Base-by-base conservation (phyloP, 108 stramenopile species). In the Skeletonema potamos region DNA sequence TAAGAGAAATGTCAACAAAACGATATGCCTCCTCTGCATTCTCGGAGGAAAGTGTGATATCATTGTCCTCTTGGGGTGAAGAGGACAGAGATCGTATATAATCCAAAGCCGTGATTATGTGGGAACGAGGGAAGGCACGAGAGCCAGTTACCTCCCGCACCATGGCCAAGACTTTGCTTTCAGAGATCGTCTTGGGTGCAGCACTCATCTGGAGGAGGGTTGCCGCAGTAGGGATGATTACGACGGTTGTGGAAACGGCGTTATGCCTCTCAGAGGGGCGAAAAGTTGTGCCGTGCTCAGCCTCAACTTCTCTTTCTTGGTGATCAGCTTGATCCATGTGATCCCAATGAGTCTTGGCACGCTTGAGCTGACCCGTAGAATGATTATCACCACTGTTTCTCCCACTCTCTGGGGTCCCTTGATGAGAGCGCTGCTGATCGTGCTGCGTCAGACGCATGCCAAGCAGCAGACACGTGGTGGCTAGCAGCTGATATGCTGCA, bases 131-230 rank as follows among this genome's bases (percentile, higher is more conserved):
- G 58, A 74, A 74, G 36, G 56, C 29, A 44, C 74, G 74, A 2
- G 74, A 74, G 7, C 57, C 27, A 34, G 74, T 54, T 12, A 74
- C 37, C 59, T 74, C 74, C 20, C 58, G 65, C 28, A 61, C 74
- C 74, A 66, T 74, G 60, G 59, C 27, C 13, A 74, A 41, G 17
- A 74, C 59, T 17, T 74, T 30, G 26, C 48, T 51, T 43, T 74
- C 74, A 1, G 66, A 54, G 1, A 74, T 74, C 46, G 65, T 66
- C 30, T 61, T 74, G 36, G 74, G 46, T 15, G 74, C 65, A 15
- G 74, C 65, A 59, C 74, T 74, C 20, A 74, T 74, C 11, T 66
- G 65, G 6, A 74, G 57, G 32, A 74, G 39, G 24, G 74, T 64
- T 22, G 64, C n/a, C 17, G 66, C 74, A 27, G 29, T 62, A 36